Percentiles rank a stretch among this genome's conserved stretches.
phyloP scores from a whole-genome alignment of 441 rosid genomes.

The Erodium moschatum region DNA sequence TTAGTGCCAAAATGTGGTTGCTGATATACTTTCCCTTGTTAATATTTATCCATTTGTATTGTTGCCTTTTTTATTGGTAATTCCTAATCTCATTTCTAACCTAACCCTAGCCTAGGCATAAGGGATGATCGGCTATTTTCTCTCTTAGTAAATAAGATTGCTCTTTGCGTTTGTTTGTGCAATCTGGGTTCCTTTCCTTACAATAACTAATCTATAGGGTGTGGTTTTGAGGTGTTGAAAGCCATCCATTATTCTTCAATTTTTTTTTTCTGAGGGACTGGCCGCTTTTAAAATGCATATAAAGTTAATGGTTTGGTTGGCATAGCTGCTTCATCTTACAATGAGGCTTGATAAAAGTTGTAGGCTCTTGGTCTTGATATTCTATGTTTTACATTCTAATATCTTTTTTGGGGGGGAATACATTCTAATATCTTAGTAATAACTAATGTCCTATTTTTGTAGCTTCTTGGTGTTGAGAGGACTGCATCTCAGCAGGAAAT shows the following conservation, averaged over 20 bases:
- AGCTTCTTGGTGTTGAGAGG: constrained; percentile 74
- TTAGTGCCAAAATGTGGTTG: background rate
- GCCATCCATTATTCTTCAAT: background rate
- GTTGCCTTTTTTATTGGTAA: too few relatives aligned
- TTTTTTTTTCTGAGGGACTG: background rate
- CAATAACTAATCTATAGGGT: background rate
- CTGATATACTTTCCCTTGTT: background rate
- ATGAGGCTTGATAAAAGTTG: background rate
- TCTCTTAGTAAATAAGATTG: background rate
- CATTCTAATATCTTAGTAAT: background rate
- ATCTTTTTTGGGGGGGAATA: too few relatives aligned
- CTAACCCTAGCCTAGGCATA: too few relatives aligned
- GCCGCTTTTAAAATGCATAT: background rate
- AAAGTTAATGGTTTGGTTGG: background rate
- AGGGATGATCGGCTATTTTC: background rate
- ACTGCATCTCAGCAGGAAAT: constrained; percentile 74
- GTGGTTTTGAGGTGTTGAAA: background rate
- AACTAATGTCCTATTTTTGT: constrained; percentile 10
- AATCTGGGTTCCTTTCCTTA: background rate
- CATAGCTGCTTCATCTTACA: background rate
- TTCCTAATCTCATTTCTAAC: too few relatives aligned
- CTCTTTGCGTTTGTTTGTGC: background rate
- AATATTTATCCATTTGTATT: background rate
- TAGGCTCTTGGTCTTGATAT: background rate
- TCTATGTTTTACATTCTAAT: background rate